phyloP scores from a whole-genome alignment of 176 grass and related monocot species.

The Ensete glaucum region DNA sequence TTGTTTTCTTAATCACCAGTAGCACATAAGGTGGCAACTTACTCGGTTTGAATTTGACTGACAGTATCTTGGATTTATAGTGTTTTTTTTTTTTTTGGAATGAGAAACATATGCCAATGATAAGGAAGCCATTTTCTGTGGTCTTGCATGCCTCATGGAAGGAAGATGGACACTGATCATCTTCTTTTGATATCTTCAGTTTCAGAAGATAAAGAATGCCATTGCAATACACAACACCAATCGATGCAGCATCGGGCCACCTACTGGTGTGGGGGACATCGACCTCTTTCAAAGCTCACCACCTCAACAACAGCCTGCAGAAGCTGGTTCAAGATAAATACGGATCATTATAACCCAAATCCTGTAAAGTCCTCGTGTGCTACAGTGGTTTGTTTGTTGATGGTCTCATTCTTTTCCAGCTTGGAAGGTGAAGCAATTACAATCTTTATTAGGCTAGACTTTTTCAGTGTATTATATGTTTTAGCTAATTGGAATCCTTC shows the following conservation, averaged over 20 bases:
- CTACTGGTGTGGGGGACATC: background rate
- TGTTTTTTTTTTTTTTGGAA: too few species aligned
- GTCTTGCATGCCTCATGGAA: background rate
- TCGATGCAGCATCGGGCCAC: slow-evolving; percentile 14
- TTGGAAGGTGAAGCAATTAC: too few species aligned
- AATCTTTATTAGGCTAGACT: too few species aligned
- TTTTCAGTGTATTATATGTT: too few species aligned
- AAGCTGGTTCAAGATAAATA: background rate
- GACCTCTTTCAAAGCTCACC: background rate
- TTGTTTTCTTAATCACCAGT: too few species aligned
- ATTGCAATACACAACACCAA: slow-evolving; percentile 13
- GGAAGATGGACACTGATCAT: background rate
- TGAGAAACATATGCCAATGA: background rate
- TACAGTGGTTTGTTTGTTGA: too few species aligned
- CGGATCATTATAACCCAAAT: background rate
- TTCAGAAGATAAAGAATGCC: slow-evolving; percentile 17
- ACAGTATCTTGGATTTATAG: too few species aligned
- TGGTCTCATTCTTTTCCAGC: too few species aligned
- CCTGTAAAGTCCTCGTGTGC: background rate
- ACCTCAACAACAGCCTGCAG: background rate
- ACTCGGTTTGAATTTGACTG: too few species aligned
- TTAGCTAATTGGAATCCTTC: too few species aligned
- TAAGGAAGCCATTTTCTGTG: background rate
- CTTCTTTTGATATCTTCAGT: background rate
- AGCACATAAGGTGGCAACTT: too few species aligned